phyloP scores from a whole-genome alignment of 2,329 filamentous ascomycete genomes.

The Endoconidiophora laricicola region DNA sequence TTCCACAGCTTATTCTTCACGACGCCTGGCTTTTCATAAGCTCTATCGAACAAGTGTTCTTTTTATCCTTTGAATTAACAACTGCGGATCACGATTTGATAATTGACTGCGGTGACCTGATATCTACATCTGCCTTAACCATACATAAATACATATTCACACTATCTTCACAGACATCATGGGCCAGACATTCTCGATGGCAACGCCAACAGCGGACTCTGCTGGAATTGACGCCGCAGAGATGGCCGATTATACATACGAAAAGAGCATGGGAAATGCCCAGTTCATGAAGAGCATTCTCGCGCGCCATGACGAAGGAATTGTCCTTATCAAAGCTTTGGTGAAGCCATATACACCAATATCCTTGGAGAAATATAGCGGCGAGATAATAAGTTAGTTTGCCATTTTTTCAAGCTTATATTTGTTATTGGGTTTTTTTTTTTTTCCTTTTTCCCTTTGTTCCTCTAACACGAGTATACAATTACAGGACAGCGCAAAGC shows the following conservation, averaged over 20 bases:
- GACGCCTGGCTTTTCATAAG: too few relatives aligned
- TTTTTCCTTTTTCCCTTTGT: not conserved
- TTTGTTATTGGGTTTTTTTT: not conserved
- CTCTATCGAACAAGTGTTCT: too few relatives aligned
- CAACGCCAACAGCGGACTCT: conserved; percentile 76
- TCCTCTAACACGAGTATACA: not conserved
- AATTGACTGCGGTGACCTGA: too few relatives aligned
- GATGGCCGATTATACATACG: conserved; percentile 76
- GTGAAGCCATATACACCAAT: conserved; percentile 81
- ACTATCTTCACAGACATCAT: conserved; percentile 31
- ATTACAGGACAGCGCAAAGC: conserved; percentile 57
- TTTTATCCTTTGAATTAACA: too few relatives aligned
- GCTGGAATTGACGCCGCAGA: conserved; percentile 90
- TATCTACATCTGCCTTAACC: too few relatives aligned
- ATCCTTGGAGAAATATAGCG: conserved; percentile 63
- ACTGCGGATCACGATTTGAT: too few relatives aligned
- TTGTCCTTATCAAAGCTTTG: conserved; percentile 86
- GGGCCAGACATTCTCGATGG: conserved; percentile 93
- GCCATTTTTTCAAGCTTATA: conserved; percentile 10
- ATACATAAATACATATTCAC: conserved; percentile 12
- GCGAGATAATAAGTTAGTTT: conserved; percentile 52
- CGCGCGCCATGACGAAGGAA: conserved; percentile 73
- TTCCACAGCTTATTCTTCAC: too few relatives aligned
- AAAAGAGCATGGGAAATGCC: conserved; percentile 78
- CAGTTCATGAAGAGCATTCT: conserved; percentile 95